Evolutionary conservation across 2,329 filamentous ascomycete species (phyloP), one percentile per base, ranked within the genome.

Genomic region (Stagonosporopsis tanaceti): DNA sequence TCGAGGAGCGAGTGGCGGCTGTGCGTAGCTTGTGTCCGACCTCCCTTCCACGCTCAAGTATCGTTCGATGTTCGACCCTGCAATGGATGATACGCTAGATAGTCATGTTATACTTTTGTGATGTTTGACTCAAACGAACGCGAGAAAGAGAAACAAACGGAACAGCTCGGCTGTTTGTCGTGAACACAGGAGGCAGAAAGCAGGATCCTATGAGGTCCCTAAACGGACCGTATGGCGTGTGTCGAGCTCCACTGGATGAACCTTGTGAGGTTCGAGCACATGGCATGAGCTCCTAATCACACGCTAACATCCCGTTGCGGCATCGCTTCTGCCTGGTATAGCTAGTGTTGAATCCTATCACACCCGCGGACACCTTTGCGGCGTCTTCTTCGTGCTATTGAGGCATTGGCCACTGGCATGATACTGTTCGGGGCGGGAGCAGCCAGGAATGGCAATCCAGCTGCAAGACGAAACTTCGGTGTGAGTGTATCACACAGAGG

Each of bases 241-340:
- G 55, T 54, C 27, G 41, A 46, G 45, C 34, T 58, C 56, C 50
- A 59, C 56, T 38, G 38, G 22, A 20, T 41, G 50, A 47, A 55
- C 50, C 46, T 52, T 47, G 22, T 50, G 51, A 55, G 50, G 51
- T 51, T 38, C 32, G 58, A 64, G 64, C 62, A 59, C 52, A 62
- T 60, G 61, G 63, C 47, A 47, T 47, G 37, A 62, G 65, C 61
- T 48, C 37, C 47, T 34, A 48, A 61, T 65, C 66, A 66, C 63
- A 47, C 65, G 50, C 67, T 62, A 69, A 41, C 27, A 11, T 28
- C 48, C 56, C 17, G 47, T 56, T 64, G 20, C 30, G 59, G 64
- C 45, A 27, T 39, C 50, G 28, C 47, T 27, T 34, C 17, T 45
- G 53, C 53, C 8, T 39, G 24, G 51, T 35, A 1, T n/a, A 54